Evolutionary conservation across 75 land plant genomes (phyloP), one percentile per base, ranked within the genome.

Genomic region (Sequoia sempervirens): DNA sequence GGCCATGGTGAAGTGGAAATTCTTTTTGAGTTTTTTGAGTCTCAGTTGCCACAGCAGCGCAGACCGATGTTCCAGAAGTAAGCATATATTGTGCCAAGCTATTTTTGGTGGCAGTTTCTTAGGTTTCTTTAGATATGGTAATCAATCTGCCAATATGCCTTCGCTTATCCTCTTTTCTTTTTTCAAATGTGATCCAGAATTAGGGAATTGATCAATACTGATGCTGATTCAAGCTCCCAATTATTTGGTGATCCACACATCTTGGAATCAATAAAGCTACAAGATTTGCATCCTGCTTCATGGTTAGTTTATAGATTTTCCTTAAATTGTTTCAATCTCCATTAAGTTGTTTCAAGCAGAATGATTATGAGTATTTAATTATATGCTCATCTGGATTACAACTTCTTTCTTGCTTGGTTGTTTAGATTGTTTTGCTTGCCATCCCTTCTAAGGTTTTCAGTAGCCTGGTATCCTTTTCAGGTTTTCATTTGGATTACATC

Each of bases 401-500:
- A 41, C 12, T 45, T 45, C 9, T 78, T 78, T 73, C 23, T 26
- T 38, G 12, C 15, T 17, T 76, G 10, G 20, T 83, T 73, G 82
- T 37, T 72, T 17, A 36, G 26, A 70, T 78, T 43, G 23, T 7
- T 73, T 72, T 38, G 10, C 79, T 10, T 36, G 32, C 38, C 32
- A 37, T 32, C 46, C 26, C 3, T 50, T 82, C 41, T 75, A 90
- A 96, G 96, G 98, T 96, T 86, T 86, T 87, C 91, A 40, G 95
- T 96, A 34, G 95, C 96, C 37, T 96, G 96, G 98, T 96, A 94
- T 87, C 98, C 98, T 46, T 46, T 46, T 9, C 50, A 46, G 50
- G 50, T 9, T 46, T 76, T 46, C 47, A 28, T 84, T 81, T 38
- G 20, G 5, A 41, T 76, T 76, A 23, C 46, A 41, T 20, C 2